Conservation (phyloP, 2,329 filamentous ascomycete genomes). For the Cadophora sp. region DNA sequence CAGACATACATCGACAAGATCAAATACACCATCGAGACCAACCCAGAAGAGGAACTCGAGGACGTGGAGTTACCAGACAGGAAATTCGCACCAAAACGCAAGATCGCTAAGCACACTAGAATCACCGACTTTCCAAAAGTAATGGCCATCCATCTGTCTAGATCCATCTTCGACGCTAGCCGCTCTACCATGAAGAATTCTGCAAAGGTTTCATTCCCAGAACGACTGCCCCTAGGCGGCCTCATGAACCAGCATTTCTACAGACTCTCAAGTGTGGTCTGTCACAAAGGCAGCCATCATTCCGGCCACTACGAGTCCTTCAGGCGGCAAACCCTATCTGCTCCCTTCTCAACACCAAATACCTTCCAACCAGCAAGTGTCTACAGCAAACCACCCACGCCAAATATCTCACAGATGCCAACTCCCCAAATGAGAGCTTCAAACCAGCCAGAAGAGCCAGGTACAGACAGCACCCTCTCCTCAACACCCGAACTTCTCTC, state of each 20-base stretch:
- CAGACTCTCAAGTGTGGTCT: conserved; percentile 84
- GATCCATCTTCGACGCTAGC: conserved; percentile 86
- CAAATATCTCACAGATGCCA: conserved; percentile 39
- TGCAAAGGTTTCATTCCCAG: conserved; percentile 92
- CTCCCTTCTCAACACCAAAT: conserved; percentile 83
- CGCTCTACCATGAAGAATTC: conserved; percentile 88
- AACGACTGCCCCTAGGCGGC: conserved; percentile 82
- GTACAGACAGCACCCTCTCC: conserved; percentile 37
- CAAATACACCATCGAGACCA: conserved; percentile 72
- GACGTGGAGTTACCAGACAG: conserved; percentile 78
- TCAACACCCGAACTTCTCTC: conserved; percentile 42
- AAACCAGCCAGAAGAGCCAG: conserved; percentile 40
- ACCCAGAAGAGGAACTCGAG: conserved; percentile 79
- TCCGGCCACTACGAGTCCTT: conserved; percentile 98
- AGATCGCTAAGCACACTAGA: conserved; percentile 85
- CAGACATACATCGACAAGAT: conserved; percentile 69
- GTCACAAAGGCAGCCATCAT: conserved; percentile 93
- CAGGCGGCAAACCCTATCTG: conserved; percentile 78
- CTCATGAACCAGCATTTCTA: conserved; percentile 81
- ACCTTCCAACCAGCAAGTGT: conserved; percentile 78
- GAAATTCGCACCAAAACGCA: conserved; percentile 77
- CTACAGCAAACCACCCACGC: conserved; percentile 53
- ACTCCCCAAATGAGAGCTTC: conserved; percentile 47
- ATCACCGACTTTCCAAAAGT: conserved; percentile 90
- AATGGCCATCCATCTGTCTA: conserved; percentile 88